phyloP scores from a whole-genome alignment of 176 grass and related monocot species.

The Paspalum vaginatum region DNA sequence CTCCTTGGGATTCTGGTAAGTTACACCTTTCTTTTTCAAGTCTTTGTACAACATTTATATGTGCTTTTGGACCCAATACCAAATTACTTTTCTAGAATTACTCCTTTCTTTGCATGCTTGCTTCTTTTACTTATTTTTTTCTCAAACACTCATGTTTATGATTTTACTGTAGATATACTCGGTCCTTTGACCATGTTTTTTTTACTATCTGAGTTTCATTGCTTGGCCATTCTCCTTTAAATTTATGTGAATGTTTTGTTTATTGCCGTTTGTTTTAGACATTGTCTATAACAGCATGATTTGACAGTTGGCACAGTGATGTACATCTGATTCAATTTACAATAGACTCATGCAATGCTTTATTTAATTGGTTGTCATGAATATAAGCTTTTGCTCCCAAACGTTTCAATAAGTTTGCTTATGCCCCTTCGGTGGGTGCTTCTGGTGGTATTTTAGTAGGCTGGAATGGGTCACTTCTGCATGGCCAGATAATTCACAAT shows the following conservation, averaged over 20 bases:
- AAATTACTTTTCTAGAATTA: conserved; percentile 11
- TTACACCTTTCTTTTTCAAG: conserved; percentile 30
- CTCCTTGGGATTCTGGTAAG: conserved; percentile 88
- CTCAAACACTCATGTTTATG: background rate
- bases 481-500: no score
- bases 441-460: no score
- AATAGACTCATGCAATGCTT: background rate
- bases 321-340: conserved; percentile 8
- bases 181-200: background rate
- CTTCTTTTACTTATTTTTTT: conserved; percentile 7
- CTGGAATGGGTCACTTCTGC: no score
- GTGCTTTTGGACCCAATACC: conserved; percentile 22
- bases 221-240: background rate
- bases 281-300: conserved; percentile 25
- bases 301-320: background rate
- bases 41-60: conserved; percentile 2
- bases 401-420: no score
- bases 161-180: background rate
- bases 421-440: no score
- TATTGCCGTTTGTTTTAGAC: conserved; percentile 32
- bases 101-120: background rate
- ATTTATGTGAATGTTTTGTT: conserved; percentile 14
- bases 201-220: background rate
- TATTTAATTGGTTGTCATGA: conserved; percentile 22
- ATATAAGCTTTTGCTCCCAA: background rate